phyloP scores from a whole-genome alignment of 768 basidiomycete species.

The Rhizopogon roseolus region DNA sequence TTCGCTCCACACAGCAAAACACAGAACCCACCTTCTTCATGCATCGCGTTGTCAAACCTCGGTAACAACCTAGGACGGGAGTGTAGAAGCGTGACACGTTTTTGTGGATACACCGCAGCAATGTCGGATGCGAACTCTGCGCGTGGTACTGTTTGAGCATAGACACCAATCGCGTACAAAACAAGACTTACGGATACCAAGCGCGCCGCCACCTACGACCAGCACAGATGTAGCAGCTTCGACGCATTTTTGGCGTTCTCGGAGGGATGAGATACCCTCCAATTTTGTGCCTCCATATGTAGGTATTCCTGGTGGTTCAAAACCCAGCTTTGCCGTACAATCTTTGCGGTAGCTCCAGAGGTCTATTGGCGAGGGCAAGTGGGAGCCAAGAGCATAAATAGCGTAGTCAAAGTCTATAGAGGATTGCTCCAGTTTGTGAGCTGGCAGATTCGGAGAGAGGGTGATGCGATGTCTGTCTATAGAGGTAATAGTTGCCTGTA shows the following conservation, averaged over 20 bases:
- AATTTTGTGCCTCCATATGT: conserved; percentile 39
- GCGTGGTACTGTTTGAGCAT: not conserved
- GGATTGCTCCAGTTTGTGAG: conserved; percentile 4
- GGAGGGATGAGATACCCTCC: conserved; percentile 48
- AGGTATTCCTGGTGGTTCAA: not conserved
- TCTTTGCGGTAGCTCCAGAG: conserved; percentile 36
- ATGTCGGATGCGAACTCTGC: conserved; percentile 65
- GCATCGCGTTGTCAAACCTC: conserved; percentile 46
- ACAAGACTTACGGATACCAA: conserved; percentile 56
- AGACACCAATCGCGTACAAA: not conserved
- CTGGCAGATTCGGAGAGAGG: not conserved
- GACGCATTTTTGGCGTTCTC: conserved; percentile 44
- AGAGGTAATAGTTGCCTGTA: conserved; percentile 43
- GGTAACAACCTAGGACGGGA: conserved; percentile 52
- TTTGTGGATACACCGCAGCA: conserved; percentile 45
- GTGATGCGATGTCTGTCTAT: conserved; percentile 35
- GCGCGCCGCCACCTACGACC: conserved; percentile 68
- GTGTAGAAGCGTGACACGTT: conserved; percentile 55
- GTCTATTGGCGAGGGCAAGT: conserved; percentile 49
- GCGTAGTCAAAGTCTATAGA: conserved; percentile 49
- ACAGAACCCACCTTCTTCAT: conserved; percentile 40
- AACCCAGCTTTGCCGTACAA: not conserved
- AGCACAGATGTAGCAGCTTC: conserved; percentile 46
- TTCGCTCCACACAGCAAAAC: not conserved
- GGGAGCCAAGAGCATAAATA: conserved; percentile 58